These are phyloP conservation scores for Evernia prunastri DNA, from an alignment of 495 filamentous ascomycete species.

Conservation along the genomic window DNA sequence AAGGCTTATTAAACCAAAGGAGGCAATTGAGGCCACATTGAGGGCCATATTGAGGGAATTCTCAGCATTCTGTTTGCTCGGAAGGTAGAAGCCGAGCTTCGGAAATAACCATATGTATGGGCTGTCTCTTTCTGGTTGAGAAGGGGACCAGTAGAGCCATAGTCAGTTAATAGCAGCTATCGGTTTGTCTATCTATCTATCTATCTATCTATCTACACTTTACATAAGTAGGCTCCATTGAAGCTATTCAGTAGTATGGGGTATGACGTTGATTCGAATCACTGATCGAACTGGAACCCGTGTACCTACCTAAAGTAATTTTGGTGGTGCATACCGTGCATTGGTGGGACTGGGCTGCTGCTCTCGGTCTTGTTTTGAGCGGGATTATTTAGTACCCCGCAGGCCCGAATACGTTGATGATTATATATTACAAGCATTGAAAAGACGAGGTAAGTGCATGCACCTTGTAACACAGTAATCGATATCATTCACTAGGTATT, in stretches of 20 bases:
- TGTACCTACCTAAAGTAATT: too few relatives aligned
- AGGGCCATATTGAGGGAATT: slow-evolving; percentile 20
- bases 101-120: background rate
- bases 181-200: too few relatives aligned
- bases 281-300: background rate
- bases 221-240: background rate
- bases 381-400: slow-evolving; percentile 17
- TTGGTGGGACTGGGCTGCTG: background rate
- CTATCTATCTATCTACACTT: slow-evolving; percentile 6
- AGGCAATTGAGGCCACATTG: slow-evolving; percentile 12
- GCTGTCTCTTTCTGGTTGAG: background rate
- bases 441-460: background rate
- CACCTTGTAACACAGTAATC: background rate
- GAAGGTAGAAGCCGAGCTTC: background rate
- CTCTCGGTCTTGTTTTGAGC: background rate
- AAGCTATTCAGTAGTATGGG: background rate
- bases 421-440: background rate
- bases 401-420: background rate
- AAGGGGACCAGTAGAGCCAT: background rate
- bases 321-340: too few relatives aligned
- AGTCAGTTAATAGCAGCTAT: too few relatives aligned
- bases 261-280: slow-evolving; percentile 10
- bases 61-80: background rate
- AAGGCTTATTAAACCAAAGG: too few relatives aligned
- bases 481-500: slow-evolving; percentile 1